Base-by-base conservation (phyloP, 139 green algal species). In the Volvox africanus region DNA sequence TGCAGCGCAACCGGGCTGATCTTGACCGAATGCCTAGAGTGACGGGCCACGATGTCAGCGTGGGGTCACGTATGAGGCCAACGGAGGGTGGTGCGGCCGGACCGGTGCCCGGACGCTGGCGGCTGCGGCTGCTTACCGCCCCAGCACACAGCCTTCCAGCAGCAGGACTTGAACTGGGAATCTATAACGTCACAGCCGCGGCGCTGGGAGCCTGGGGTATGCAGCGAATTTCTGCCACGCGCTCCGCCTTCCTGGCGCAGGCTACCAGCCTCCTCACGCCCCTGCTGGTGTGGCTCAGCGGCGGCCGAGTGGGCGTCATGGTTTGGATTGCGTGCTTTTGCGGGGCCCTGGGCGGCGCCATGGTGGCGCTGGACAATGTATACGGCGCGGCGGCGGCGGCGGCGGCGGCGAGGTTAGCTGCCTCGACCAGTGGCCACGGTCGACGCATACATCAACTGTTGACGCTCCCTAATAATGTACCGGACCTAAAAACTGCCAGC, bases 241-340 rank as follows among this genome's bases (percentile, higher is more conserved):
- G 69, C 28, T 73, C 28, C 69, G 86, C 86, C 32, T 90, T 85
- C 86, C 86, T 90, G 55, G 61, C 61, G 11, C 87, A 91, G 76
- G 87, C 87, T 75, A 91, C 87, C 76, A 78, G 75, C 32, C 75
- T 91, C 28, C 55, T 91, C 61, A 91, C 87, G 16, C 87, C 87
- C 13, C n/a, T 86, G 55, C 55, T 91, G 61, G 87, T 91, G 61
- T 67, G 22, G 44, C 33, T 79, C 21, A 62, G 68, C 61, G 87
- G 87, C 16, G 61, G 21, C 28, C 87, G 61, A 1, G 87, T 91
- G 61, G 61, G 33, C 3, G 32, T 21, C 24, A 1, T 26, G 2
- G 87, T 91, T 61, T 91, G 87, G 87, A 13, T 67, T 12, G 87
- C 87, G 3, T 91, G 87, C 87, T 50, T 26, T 36, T 67, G 19